Percentiles rank a stretch among this genome's conserved stretches.
These are phyloP conservation scores for Penicillium digitatum DNA, from an alignment of 2,329 filamentous ascomycete species.

Conservation along the genomic window DNA sequence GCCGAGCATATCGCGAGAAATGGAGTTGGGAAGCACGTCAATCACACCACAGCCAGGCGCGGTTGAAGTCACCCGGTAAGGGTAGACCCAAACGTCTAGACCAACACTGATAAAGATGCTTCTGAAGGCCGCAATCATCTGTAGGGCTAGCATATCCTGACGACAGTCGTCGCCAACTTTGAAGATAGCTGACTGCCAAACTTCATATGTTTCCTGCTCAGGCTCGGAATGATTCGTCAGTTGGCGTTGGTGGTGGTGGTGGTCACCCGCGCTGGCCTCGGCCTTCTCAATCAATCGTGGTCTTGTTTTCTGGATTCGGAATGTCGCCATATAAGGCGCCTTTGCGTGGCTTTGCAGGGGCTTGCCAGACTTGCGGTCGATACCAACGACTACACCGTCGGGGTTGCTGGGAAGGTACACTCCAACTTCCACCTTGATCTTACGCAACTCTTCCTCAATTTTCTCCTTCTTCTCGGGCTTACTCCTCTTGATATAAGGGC, in stretches of 20 bases:
- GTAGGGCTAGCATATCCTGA: constrained; percentile 91
- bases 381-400: constrained; percentile 93
- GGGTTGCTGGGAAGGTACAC: constrained; percentile 97
- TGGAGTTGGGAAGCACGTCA: constrained; percentile 94
- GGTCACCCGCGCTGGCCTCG: constrained; percentile 19
- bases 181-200: constrained; percentile 99
- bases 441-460: constrained; percentile 95
- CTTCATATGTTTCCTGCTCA: constrained; percentile 66
- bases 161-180: constrained; percentile 98
- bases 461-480: constrained; percentile 99
- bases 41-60: constrained; percentile 97
- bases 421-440: constrained; percentile 94
- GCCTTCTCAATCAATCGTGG: constrained; percentile 26
- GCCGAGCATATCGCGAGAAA: constrained; percentile 97
- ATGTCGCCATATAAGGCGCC: constrained; percentile 98
- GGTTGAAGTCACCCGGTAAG: constrained; percentile 94
- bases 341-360: constrained; percentile 97
- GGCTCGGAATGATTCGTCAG: constrained; percentile 19
- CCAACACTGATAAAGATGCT: constrained; percentile 95
- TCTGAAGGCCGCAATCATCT: constrained; percentile 96
- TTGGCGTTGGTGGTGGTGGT: constrained; percentile 28
- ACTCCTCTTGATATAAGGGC: constrained; percentile 82
- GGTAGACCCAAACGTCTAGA: constrained; percentile 93
- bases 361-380: constrained; percentile 96
- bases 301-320: constrained; percentile 82